Evolutionary conservation across 345 rosid species (phyloP).

Genomic region (Cardamine occulta): DNA sequence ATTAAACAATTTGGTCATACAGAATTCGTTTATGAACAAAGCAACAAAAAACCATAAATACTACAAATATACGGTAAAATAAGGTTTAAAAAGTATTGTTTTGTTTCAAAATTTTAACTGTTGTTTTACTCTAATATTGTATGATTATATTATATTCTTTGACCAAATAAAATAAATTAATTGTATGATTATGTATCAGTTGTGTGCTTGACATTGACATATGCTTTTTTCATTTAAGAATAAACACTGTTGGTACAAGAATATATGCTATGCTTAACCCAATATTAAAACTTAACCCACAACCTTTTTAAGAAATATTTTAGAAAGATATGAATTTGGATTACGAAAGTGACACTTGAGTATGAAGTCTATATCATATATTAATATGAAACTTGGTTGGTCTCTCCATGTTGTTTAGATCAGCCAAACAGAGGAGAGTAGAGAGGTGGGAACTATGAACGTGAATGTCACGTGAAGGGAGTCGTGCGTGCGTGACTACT

Average conservation of each 20-base stretch:
- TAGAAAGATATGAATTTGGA: slow-evolving; percentile 11
- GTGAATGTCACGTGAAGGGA: slow-evolving; percentile 44
- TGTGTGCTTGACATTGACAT: slow-evolving; percentile 18
- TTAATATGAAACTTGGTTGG: slow-evolving; percentile 29
- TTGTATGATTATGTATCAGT: neutral
- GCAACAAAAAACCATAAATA: neutral
- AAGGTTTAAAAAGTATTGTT: neutral
- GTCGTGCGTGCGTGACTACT: slow-evolving; percentile 47
- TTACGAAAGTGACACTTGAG: slow-evolving; percentile 29
- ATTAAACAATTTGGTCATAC: too few relatives aligned
- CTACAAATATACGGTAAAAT: neutral
- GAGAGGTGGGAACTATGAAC: slow-evolving; percentile 30
- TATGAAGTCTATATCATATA: slow-evolving; percentile 28
- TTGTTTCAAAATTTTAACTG: neutral
- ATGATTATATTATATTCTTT: neutral
- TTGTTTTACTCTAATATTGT: neutral
- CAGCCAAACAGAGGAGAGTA: slow-evolving; percentile 28
- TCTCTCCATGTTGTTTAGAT: slow-evolving; percentile 27
- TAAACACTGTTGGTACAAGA: slow-evolving; percentile 10
- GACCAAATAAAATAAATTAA: neutral
- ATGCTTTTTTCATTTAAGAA: slow-evolving; percentile 18
- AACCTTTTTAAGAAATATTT: slow-evolving; percentile 10
- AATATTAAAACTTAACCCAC: slow-evolving; percentile 18
- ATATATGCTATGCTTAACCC: slow-evolving; percentile 20
- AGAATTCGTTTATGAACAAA: neutral